Evolutionary conservation across 2,329 filamentous ascomycete genomes (phyloP), one percentile per base, ranked within the genome.

Genomic region (Cadophora luteo-olivacea): DNA sequence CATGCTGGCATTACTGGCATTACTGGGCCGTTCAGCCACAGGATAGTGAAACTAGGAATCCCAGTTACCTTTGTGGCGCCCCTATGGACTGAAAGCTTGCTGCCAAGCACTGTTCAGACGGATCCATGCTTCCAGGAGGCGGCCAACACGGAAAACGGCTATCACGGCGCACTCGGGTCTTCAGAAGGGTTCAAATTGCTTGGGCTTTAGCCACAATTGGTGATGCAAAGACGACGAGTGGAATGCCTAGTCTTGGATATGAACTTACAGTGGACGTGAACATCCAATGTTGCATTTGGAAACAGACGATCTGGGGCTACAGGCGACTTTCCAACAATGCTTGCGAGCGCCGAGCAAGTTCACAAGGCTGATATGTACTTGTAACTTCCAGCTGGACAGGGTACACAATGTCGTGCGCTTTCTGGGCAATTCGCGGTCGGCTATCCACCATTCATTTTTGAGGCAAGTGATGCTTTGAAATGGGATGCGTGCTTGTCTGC

Each of bases 181-280:
- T 51, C 38, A 5, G 33, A 49, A 51, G 60, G 14, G 60, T 62
- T 36, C 24, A 19, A 48, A 49, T 33, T 49, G 60, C 60, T 62
- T 62, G 60, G 60, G 29, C 60, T 33, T 51, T 48, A 62, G 60
- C 60, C 60, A 62, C 60, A 62, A 51, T 62, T 62, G 41, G 60
- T 49, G 60, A 62, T 49, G 60, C n/a, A 33, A 51, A 25, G 41
- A 49, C 38, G 14, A 51, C 12, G 16, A 62, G 38, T 62, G 60
- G 60, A 16, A 48, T 48, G 41, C 41, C 60, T 33, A 62, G 60
- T 49, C 60, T 62, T 49, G 38, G 25, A 48, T 19, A 55, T 61
- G 25, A 14, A 24, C 6, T 33, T n/a, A 60, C 19, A 41, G 36
- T 38, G 55, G 36, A 60, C 55, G 25, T 19, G 12, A 16, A 49